Percentiles rank a stretch among this genome's conserved stretches.
Conservation (phyloP, 2,329 filamentous ascomycete genomes). For the Chaetothyriales sp. region DNA sequence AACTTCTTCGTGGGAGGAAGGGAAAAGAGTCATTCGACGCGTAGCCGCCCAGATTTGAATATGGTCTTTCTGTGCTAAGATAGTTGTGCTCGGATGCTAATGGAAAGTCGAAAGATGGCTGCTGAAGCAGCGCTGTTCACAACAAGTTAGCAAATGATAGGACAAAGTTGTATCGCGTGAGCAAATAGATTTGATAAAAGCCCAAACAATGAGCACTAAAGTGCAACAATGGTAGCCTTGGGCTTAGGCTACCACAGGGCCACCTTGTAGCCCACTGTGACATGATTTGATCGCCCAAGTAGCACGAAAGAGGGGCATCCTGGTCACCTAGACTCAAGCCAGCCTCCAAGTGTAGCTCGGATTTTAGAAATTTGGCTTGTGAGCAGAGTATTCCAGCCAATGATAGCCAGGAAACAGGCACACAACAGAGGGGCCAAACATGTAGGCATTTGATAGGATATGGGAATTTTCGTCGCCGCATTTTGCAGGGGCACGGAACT, state of each 20-base stretch:
- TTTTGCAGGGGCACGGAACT: neutral
- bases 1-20: conserved; percentile 1
- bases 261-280: conserved; percentile 10
- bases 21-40: conserved; percentile 12
- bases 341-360: neutral
- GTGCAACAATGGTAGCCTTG: conserved; percentile 11
- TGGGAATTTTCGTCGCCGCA: neutral
- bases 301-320: conserved; percentile 14
- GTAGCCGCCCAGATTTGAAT: conserved; percentile 21
- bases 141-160: conserved; percentile 15
- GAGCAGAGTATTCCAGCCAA: neutral
- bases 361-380: neutral
- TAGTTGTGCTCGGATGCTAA: conserved; percentile 27
- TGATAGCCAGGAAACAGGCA: neutral
- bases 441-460: neutral
- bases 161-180: conserved; percentile 2
- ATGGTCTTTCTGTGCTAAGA: conserved; percentile 23
- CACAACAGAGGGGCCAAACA: neutral
- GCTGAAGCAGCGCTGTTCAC: conserved; percentile 19
- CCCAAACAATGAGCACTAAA: conserved; percentile 7
- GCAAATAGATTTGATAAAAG: conserved; percentile 13
- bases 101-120: conserved; percentile 25
- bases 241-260: conserved; percentile 9
- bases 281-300: conserved; percentile 11
- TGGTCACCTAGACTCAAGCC: conserved; percentile 8